These are phyloP conservation scores for Nidularia pulvinata DNA, from an alignment of 768 basidiomycete genomes.

Conservation along the genomic window DNA sequence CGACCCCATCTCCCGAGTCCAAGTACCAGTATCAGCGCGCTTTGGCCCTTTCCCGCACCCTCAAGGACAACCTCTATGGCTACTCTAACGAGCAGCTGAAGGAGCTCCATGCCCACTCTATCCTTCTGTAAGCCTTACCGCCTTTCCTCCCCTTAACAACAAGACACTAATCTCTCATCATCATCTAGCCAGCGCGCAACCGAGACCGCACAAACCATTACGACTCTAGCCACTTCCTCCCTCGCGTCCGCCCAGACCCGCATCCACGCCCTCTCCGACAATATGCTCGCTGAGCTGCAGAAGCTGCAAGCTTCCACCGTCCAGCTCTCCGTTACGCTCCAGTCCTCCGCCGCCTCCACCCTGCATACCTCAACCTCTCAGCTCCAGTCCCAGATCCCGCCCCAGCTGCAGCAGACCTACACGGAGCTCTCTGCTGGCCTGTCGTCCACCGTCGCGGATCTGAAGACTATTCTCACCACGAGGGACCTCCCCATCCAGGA, in stretches of 20 bases:
- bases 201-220: conserved; percentile 65
- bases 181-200: conserved; percentile 64
- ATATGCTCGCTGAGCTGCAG: conserved; percentile 66
- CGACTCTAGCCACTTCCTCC: conserved; percentile 56
- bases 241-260: conserved; percentile 52
- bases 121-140: conserved; percentile 62
- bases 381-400: conserved; percentile 46
- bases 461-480: conserved; percentile 48
- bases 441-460: conserved; percentile 47
- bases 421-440: conserved; percentile 46
- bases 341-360: conserved; percentile 19
- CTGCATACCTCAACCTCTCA: conserved; percentile 32
- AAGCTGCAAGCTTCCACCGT: conserved; percentile 62
- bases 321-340: conserved; percentile 42
- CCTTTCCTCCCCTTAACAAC: neutral
- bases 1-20: conserved; percentile 45
- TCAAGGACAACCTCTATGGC: conserved; percentile 60
- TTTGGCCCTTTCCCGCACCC: conserved; percentile 59
- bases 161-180: conserved; percentile 1
- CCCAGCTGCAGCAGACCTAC: conserved; percentile 59
- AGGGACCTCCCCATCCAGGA: conserved; percentile 61
- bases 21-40: conserved; percentile 83
- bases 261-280: conserved; percentile 61
- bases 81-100: conserved; percentile 75
- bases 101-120: conserved; percentile 65